Evolutionary conservation across 768 basidiomycete genomes (phyloP), one percentile per base, ranked within the genome.

Genomic region (Tylopilus sp.): DNA sequence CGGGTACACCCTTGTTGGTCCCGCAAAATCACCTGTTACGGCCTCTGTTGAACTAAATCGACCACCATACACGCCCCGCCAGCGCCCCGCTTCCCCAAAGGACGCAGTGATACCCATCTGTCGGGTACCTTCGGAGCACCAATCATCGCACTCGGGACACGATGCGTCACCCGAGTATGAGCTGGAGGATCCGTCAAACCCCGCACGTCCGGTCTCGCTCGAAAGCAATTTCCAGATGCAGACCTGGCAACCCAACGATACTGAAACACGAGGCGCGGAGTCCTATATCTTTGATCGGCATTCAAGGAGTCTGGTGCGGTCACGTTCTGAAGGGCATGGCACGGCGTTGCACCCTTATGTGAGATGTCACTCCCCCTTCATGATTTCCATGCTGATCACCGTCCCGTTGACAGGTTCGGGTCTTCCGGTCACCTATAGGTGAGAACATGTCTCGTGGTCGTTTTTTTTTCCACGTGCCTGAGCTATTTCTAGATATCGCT

Each of bases 1-100:
- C 6, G 87, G 85, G 3, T 86, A 87, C 71, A 76, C 77, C 22
- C 24, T 64, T 14, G 31, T 78, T 45, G 55, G 71, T 17, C 53
- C 64, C 42, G 58, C 53, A 47, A 76, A 73, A 60, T 57, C 59
- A 9, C 67, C 70, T 28, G 58, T 55, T 11, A 49, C 61, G n/a
- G 54, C 56, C 17, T 55, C 66, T 10, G 3, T 68, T 59, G 42
- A 69, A 60, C 24, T 67, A 60, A 48, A 31, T 26, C 62, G 41
- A 16, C 55, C 43, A 9, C 55, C 56, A 19, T 48, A 16, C 17
- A 5, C 4, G 24, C 22, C 49, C 8, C 45, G 54, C 28, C 55
- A 45, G 30, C 59, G 52, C n/a, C 28, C 68, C 5, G 31, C 17
- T 30, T 64, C 57, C 33, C 62, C 61, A 31, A 72, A 68, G 34